Evolutionary conservation across 805 yeast genomes (phyloP), one percentile per base, ranked within the genome.

Genomic region (Starmerella sp.): DNA sequence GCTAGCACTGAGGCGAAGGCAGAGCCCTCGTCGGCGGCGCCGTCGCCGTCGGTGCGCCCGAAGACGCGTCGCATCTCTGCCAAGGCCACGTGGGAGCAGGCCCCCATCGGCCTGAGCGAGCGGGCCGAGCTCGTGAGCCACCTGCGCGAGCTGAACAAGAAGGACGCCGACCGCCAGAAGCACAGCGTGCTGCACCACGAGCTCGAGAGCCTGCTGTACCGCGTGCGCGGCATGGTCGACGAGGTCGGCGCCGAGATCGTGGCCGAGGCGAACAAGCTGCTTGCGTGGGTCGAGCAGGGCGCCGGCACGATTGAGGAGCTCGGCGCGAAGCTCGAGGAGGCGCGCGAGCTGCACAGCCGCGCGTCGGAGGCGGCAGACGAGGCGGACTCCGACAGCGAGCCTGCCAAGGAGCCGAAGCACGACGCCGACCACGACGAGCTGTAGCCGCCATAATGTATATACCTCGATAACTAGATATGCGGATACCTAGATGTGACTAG

Each of bases 191-290:
- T 77, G 34, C 77, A 79, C 60, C 91, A 90, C 67, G 69, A 74
- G 37, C 75, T 91, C 22, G 97, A 91, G 69, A 76, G 81, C 22
- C 70, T 77, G n/a, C 72, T 89, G 53, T 90, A 91, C 70, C 76
- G 76, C 55, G 73, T 86, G 34, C 79, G 95, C 55, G 74, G 77
- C 9, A 46, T 62, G 32, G 58, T 49, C 8, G 57, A 55, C 22
- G 58, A 43, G 36, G 53, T 46, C n/a, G 52, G 43, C 34, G 49
- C 11, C 8, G 59, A 56, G 42, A 53, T 59, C n/a, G 30, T 38
- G 1, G 48, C 42, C 8, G 54, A 57, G 10, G 55, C 58, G 5
- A 51, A 57, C 43, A 34, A 42, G 29, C 48, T 60, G 36, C 55
- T 60, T 10, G 57, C 57, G 35, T 57, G 58, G 56, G 50, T 63